A percentile compares a stretch with the other conserved stretches of the same genome.
Conservation (phyloP, 331 rosid species). For the Cydonia oblonga region DNA sequence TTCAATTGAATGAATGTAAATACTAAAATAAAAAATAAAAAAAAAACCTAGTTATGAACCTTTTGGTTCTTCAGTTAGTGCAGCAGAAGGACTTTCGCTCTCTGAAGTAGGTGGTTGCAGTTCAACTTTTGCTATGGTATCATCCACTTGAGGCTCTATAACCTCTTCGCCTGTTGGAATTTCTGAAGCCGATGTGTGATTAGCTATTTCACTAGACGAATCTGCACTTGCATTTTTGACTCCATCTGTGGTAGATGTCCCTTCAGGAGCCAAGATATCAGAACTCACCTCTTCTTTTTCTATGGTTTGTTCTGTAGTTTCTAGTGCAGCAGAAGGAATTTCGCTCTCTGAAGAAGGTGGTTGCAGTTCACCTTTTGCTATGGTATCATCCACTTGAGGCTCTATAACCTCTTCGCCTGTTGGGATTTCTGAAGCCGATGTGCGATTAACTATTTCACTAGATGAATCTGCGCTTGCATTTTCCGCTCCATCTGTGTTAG, state of each 20-base stretch:
- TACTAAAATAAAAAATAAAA: not conserved
- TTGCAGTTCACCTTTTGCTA: constrained; percentile 30
- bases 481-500: constrained; percentile 19
- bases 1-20: not conserved
- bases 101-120: constrained; percentile 21
- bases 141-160: constrained; percentile 27
- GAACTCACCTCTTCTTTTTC: too few species aligned
- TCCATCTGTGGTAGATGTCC: constrained; percentile 18
- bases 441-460: constrained; percentile 21
- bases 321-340: constrained; percentile 20
- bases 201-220: constrained; percentile 25
- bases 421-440: constrained; percentile 21
- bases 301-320: too few species aligned
- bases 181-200: constrained; percentile 18
- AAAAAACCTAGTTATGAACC: constrained; percentile 25
- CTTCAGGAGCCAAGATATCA: too few species aligned
- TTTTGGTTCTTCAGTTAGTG: constrained; percentile 29
- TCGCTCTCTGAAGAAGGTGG: constrained; percentile 24
- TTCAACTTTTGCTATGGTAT: constrained; percentile 25
- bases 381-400: constrained; percentile 25
- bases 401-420: constrained; percentile 20
- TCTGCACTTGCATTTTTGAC: constrained; percentile 24
- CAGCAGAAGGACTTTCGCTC: constrained; percentile 25
- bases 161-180: constrained; percentile 20
- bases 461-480: constrained; percentile 21